Conservation (phyloP, 192 early-diverging fungal genomes). For the Mortierella claussenii region DNA sequence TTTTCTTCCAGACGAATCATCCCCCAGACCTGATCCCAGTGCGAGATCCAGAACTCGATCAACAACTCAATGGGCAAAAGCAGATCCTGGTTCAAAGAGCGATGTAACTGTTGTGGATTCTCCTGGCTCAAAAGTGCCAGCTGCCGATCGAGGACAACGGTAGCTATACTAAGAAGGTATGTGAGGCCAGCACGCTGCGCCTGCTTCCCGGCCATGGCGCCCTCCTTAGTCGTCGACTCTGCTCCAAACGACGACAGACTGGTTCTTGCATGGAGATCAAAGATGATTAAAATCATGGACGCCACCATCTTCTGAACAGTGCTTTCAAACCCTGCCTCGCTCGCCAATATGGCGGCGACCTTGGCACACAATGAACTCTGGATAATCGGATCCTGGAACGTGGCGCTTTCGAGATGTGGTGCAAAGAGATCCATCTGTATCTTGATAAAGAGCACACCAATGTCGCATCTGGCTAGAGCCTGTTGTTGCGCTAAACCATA, state of each 20-base stretch:
- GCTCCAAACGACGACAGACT: conserved; percentile 12
- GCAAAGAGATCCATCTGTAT: conserved; percentile 52
- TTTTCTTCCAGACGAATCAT: conserved; percentile 50
- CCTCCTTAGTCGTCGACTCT: conserved; percentile 35
- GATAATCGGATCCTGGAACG: conserved; percentile 21
- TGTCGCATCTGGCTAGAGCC: conserved; percentile 22
- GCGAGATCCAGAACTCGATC: conserved; percentile 46
- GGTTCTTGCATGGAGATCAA: conserved; percentile 52
- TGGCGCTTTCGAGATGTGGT: conserved; percentile 29
- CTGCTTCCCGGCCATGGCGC: conserved; percentile 30
- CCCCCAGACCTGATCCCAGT: conserved; percentile 52
- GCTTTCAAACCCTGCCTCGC: conserved; percentile 9
- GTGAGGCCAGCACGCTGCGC: conserved; percentile 38
- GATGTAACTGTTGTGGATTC: neutral
- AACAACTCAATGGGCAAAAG: conserved; percentile 23
- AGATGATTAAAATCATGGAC: conserved; percentile 55
- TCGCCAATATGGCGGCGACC: conserved; percentile 9
- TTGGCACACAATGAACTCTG: conserved; percentile 43
- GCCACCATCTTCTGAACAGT: conserved; percentile 29
- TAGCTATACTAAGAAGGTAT: conserved; percentile 17
- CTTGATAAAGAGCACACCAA: conserved; percentile 37
- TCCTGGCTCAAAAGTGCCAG: neutral
- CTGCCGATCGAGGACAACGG: conserved; percentile 26
- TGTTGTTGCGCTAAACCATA: conserved; percentile 8
- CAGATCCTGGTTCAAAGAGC: conserved; percentile 5